Evolutionary conservation across 805 yeast species (phyloP), one percentile per base, ranked within the genome.

Genomic region (Hanseniaspora meyeri): DNA sequence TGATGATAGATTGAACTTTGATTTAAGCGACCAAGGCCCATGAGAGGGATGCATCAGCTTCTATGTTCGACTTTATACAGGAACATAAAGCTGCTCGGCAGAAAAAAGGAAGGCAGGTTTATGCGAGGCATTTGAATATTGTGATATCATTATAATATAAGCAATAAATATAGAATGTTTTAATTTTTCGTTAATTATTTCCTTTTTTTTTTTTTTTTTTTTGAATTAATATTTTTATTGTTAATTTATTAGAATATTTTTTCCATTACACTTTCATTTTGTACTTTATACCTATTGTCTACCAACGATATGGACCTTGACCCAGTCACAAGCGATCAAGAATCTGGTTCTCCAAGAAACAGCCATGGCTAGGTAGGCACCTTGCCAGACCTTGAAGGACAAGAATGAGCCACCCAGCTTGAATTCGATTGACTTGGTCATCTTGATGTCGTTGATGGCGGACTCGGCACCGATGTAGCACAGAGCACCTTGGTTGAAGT

Each of bases 391-490:
- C 69, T 87, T 75, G 77, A 85, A 89, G 40, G 97, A 87, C 69
- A 87, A 73, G 27, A 19, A 29, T 52, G 84, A 77, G 66, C 97
- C 97, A 60, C 95, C 91, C 50, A 87, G 74, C 37, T 89, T 80
- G 64, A 86, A 78, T 62, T 84, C 85, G 78, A 85, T 77, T 31
- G 82, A 79, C 31, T 46, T 34, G 39, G 49, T 17, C 17, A 27
- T 29, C 42, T 43, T 53, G 64, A 91, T 74, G 68, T 90, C 97
- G 47, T 97, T 97, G 65, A 90, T 89, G 51, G 97, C 97, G 70
- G 83, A 79, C 69, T 90, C 97, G 34, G 83, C 75, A 64, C 97
- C 97, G 68, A 90, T 85, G 76, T 90, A 90, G 40, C 97, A 97
- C 62, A 90, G 76, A 34, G 97, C 81, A 71, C 97, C 97, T 74